Evolutionary conservation across 306 rosid genomes (phyloP).

Genomic region (Begonia loranthoides): DNA sequence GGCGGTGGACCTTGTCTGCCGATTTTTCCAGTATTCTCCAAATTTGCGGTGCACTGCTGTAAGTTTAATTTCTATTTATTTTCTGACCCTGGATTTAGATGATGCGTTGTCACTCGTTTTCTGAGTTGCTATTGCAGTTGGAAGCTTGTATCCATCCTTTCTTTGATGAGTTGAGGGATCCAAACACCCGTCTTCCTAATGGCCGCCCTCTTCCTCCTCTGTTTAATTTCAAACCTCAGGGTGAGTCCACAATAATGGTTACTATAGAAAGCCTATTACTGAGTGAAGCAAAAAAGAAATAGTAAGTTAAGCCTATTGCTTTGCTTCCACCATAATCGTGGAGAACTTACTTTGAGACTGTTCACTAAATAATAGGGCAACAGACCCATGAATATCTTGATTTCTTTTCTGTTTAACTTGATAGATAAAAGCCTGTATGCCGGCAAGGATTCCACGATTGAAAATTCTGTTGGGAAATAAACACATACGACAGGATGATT

Average conservation of each 20-base stretch:
- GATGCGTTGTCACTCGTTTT: not conserved
- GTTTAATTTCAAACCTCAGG: constrained; percentile 80
- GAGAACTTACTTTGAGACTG: no score
- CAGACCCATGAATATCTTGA: no score
- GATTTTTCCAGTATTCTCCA: constrained; percentile 98
- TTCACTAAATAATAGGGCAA: no score
- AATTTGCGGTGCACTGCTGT: constrained; percentile 98
- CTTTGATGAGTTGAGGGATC: constrained; percentile 96
- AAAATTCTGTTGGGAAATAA: no score
- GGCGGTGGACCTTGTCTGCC: constrained; percentile 97
- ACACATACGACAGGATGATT: no score
- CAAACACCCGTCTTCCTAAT: constrained; percentile 85
- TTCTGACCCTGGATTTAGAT: not conserved
- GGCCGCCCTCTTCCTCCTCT: constrained; percentile 99
- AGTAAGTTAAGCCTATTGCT: no score
- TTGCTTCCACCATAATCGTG: no score
- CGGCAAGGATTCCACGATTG: no score
- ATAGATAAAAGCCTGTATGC: no score
- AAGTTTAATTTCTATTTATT: constrained; percentile 16
- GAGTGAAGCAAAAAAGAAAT: no score
- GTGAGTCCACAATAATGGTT: constrained; percentile 20
- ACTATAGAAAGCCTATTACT: no score
- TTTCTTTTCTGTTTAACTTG: no score
- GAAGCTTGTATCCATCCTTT: constrained; percentile 99
- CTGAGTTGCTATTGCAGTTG: constrained; percentile 36